phyloP scores from a whole-genome alignment of 805 yeast species.

The Komagataella pastoris region DNA sequence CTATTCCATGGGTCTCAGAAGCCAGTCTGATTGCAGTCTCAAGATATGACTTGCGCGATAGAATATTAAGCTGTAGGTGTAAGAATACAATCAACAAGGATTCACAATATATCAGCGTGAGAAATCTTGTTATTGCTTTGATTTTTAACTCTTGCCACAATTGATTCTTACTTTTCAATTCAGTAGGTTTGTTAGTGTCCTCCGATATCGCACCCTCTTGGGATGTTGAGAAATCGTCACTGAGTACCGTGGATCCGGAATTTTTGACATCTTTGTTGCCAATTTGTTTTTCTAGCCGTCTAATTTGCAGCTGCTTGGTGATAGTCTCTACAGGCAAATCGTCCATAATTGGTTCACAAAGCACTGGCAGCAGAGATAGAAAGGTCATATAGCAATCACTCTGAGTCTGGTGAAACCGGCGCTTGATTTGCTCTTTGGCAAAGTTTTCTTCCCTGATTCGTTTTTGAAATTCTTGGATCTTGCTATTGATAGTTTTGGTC shows the following conservation, averaged over 20 bases:
- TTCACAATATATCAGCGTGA: slow-evolving; percentile 57
- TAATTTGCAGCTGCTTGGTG: slow-evolving; percentile 54
- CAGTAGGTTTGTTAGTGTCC: slow-evolving; percentile 3
- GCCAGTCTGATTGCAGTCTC: slow-evolving; percentile 68
- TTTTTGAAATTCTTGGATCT: slow-evolving; percentile 35
- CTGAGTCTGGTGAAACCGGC: slow-evolving; percentile 85
- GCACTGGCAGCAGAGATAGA: slow-evolving; percentile 67
- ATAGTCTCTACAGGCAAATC: slow-evolving; percentile 59
- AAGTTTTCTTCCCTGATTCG: slow-evolving; percentile 41
- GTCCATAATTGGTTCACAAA: slow-evolving; percentile 49
- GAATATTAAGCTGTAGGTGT: slow-evolving; percentile 73
- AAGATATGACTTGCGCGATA: slow-evolving; percentile 78
- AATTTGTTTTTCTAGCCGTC: slow-evolving; percentile 25
- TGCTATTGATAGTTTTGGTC: slow-evolving; percentile 26
- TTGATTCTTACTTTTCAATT: slow-evolving; percentile 38
- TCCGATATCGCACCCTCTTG: slow-evolving; percentile 4
- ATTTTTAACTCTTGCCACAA: slow-evolving; percentile 78
- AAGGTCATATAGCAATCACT: slow-evolving; percentile 80
- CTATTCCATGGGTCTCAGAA: slow-evolving; percentile 25
- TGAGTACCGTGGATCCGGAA: slow-evolving; percentile 13
- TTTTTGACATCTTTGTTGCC: slow-evolving; percentile 6
- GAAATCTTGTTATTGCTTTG: slow-evolving; percentile 57
- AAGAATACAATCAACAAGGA: slow-evolving; percentile 67
- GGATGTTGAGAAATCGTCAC: slow-evolving; percentile 24
- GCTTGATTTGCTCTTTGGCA: slow-evolving; percentile 55